phyloP scores from a whole-genome alignment of 1,139 yeast genomes.

The Saccharomyces pastorianus region DNA sequence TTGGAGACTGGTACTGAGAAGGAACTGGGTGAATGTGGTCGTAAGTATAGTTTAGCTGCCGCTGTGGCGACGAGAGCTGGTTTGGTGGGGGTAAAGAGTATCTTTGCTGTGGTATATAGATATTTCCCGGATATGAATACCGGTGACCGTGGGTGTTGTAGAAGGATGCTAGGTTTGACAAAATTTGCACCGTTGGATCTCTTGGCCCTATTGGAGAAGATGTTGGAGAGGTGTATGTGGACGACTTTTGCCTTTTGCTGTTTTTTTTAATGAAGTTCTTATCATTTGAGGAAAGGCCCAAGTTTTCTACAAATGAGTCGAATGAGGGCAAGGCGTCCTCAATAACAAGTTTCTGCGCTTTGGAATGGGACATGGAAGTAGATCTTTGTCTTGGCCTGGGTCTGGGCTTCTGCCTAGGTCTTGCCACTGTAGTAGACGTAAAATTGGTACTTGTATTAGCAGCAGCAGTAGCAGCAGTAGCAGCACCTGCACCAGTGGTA shows the following conservation, averaged over 20 bases:
- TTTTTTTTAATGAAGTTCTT: neutral
- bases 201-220: neutral
- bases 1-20: neutral
- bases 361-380: neutral
- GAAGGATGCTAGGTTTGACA: slow-evolving; percentile 22
- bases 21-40: neutral
- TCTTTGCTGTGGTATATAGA: slow-evolving; percentile 15
- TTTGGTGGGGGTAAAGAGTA: slow-evolving; percentile 36
- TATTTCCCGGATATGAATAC: slow-evolving; percentile 21
- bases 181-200: slow-evolving; percentile 17
- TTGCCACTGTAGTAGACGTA: neutral
- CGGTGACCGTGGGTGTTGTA: slow-evolving; percentile 23
- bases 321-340: neutral
- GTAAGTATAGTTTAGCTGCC: neutral
- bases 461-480: neutral
- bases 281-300: neutral
- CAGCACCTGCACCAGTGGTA: neutral
- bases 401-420: neutral
- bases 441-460: too few species aligned
- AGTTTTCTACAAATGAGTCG: neutral
- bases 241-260: neutral
- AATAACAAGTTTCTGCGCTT: neutral
- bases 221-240: neutral
- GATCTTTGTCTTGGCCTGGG: neutral
- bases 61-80: slow-evolving; percentile 7